Base-by-base conservation (phyloP, 2,329 filamentous ascomycete genomes). In the Dendrostoma leiphaemia region DNA sequence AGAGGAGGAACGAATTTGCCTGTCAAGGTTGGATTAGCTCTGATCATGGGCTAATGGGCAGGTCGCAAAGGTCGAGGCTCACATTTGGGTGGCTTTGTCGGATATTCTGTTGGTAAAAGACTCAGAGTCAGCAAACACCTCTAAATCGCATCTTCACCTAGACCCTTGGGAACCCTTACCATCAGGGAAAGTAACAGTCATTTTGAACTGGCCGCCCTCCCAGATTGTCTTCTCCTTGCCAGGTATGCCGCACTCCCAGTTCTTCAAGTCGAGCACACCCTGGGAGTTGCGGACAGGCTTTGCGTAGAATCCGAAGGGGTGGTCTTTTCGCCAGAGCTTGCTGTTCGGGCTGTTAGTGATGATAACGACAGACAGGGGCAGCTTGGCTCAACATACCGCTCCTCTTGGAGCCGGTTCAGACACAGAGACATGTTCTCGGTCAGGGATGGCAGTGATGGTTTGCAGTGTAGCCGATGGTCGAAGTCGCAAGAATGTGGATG, bases 41-140 rank as follows among this genome's bases (percentile, higher is more conserved):
- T n/a, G n/a, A n/a, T 24, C 15, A 21, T 24, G 23, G 9, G 17
- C 17, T 2, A 40, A 19, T n/a, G n/a, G 21, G 13, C 45, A 59
- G 21, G 51, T 37, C 13, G 40, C 51, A 31, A 58, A 47, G 9
- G 15, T 37, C n/a, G 43, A 76, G 15, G 44, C 88, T 72, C 84
- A 96, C 94, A 99, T 76, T 99, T 99, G 1, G 94, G 94, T 29
- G 94, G 94, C 73, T 99, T 99, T 48, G 95, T 99, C 15, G 94
- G 94, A 71, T 99, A 99, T 67, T 99, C 94, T 96, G 65, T 60
- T n/a, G n/a, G 60, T 17, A 48, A 34, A 31, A 34, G 44, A 59
- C 46, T 55, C 51, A 59, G 23, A 15, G 47, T 67, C 53, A 66
- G 63, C 46, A 31, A 51, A 50, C 21, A 31, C 21, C 10, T 31